These are phyloP conservation scores for Farysia itapuensis DNA, from an alignment of 1,284 basidiomycete genomes.

Conservation along the genomic window DNA sequence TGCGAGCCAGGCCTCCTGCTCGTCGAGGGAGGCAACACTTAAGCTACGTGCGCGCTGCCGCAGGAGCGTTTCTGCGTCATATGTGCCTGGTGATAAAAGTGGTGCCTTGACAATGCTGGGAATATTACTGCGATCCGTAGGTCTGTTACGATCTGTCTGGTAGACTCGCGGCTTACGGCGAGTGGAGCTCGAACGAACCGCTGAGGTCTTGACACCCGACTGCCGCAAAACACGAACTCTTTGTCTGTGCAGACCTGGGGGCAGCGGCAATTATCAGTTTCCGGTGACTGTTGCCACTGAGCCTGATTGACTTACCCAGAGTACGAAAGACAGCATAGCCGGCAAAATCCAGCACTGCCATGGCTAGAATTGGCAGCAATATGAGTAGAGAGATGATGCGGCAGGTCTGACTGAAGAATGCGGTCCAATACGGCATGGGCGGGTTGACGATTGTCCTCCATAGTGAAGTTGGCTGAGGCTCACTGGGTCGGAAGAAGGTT, in stretches of 20 bases:
- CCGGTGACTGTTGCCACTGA: no score
- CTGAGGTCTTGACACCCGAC: slow-evolving; percentile 5
- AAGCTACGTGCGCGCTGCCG: slow-evolving; percentile 43
- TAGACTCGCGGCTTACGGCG: slow-evolving; percentile 13
- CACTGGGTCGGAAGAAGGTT: slow-evolving; percentile 14
- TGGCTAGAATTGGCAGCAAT: slow-evolving; percentile 38
- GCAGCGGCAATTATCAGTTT: no score
- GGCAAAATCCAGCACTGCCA: slow-evolving; percentile 46
- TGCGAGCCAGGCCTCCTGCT: slow-evolving; percentile 36
- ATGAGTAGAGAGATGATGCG: slow-evolving; percentile 39
- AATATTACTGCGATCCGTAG: slow-evolving; percentile 26
- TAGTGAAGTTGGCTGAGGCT: slow-evolving; percentile 13
- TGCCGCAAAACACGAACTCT: slow-evolving; percentile 38
- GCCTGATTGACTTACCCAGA: slow-evolving; percentile 39
- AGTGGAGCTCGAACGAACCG: slow-evolving; percentile 6
- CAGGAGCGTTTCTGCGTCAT: slow-evolving; percentile 50
- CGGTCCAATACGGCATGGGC: slow-evolving; percentile 24
- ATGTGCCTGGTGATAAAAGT: slow-evolving; percentile 42
- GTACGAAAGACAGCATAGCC: slow-evolving; percentile 52
- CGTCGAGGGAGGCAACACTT: slow-evolving; percentile 32
- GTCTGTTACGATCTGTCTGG: slow-evolving; percentile 18
- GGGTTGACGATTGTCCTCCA: slow-evolving; percentile 25
- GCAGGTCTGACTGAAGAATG: slow-evolving; percentile 15
- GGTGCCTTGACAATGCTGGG: slow-evolving; percentile 37
- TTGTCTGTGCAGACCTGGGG: slow-evolving; percentile 38